phyloP scores from a whole-genome alignment of 164 flowering plant genomes.

The Liquidambar formosana region DNA sequence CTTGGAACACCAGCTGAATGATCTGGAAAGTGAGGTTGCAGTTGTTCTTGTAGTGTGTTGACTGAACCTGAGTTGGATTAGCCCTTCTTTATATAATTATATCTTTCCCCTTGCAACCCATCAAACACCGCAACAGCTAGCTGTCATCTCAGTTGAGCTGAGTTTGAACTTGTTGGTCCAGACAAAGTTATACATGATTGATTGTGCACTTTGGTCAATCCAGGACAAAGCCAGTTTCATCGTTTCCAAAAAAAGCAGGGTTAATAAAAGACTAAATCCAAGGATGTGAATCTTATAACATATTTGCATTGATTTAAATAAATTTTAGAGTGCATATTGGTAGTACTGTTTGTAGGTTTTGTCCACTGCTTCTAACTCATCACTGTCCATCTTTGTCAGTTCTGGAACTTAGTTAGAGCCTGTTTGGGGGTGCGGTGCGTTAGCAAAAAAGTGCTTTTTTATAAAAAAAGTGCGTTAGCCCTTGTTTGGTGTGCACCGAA shows the following conservation, averaged over 20 bases:
- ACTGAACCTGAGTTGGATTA: neutral
- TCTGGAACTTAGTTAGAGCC: slow-evolving; percentile 77
- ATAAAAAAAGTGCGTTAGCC: too few species aligned
- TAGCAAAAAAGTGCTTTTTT: too few species aligned
- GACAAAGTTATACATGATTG: too few species aligned
- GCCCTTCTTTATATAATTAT: neutral
- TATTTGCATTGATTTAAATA: neutral
- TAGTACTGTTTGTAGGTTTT: neutral
- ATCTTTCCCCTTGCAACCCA: neutral
- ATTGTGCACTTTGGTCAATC: neutral
- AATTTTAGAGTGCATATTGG: neutral
- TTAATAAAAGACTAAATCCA: too few species aligned
- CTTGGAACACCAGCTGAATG: too few species aligned
- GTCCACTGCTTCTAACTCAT: neutral
- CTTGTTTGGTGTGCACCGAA: too few species aligned
- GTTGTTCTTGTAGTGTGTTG: too few species aligned
- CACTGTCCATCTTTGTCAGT: slow-evolving; percentile 36
- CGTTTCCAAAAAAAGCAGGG: too few species aligned
- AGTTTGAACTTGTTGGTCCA: neutral
- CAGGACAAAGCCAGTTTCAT: neutral
- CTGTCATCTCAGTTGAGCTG: neutral
- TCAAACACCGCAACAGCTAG: too few species aligned
- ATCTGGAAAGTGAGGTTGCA: too few species aligned
- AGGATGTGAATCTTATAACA: too few species aligned
- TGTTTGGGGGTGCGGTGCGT: too few species aligned